Base-by-base conservation (phyloP, 2,329 filamentous ascomycete species). In the Penicillium janthinellum region DNA sequence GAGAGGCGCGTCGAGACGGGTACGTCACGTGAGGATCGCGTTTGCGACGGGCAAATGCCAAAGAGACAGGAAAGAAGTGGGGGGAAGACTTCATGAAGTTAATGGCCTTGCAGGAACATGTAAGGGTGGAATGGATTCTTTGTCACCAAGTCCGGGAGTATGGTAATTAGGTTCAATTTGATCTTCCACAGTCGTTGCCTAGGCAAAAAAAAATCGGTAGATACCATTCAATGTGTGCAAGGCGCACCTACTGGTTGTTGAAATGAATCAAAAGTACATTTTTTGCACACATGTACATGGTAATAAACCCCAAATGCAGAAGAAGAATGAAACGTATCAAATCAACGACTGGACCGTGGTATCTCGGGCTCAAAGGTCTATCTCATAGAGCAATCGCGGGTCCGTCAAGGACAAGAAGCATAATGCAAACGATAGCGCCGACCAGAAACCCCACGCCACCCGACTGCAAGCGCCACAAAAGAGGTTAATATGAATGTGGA, bases 351-450 rank as follows among this genome's bases (percentile, higher is more conserved):
- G 72, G 66, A 73, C 72, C 70, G 70, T 77, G 74, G 74, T 77
- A 77, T 77, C 75, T 73, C 71, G 74, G 70, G 73, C 73, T 73
- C 68, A 71, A 73, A 69, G 66, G 67, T 77, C 73, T 76, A 76
- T 75, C 68, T 73, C 69, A 68, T 65, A 70, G 67, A 67, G 71
- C 67, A 69, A 71, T 67, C 71, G 63, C 57, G 59, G 65, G 38
- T 58, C 65, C 66, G 66, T 67, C 61, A 62, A 67, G 59, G 65
- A 70, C 62, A 64, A 71, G 62, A 64, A 66, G 70, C 72, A 69
- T 72, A 66, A 72, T 63, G 64, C 64, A 73, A 64, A 70, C 62
- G 65, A 71, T 59, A 72, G 73, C 73, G 71, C 73, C 74, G 67
- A 72, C 70, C 70, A 70, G 68, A 64, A 68, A 70, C 14, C 70